Conservation (phyloP, 345 rosid genomes). For the Eucalyptus shirleyi region DNA sequence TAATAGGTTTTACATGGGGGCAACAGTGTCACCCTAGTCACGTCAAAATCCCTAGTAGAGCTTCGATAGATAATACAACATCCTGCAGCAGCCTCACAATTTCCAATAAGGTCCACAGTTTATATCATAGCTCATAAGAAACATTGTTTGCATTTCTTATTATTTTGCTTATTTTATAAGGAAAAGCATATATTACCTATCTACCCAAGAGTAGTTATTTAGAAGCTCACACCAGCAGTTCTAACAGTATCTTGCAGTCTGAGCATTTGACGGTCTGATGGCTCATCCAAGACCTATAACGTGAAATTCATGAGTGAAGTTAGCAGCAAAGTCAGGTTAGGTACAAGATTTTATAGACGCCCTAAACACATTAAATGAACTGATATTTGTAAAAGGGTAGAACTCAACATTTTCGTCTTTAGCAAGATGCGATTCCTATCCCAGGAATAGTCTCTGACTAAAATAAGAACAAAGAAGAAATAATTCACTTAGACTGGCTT, state of each 20-base stretch:
- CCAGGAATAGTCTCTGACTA: background rate
- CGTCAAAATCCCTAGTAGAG: too few relatives aligned
- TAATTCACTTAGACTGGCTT: background rate
- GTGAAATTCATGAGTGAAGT: background rate
- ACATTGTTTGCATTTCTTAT: too few relatives aligned
- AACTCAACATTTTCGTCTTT: background rate
- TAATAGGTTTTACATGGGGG: too few relatives aligned
- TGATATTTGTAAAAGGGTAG: background rate
- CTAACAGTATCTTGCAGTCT: constrained; percentile 24
- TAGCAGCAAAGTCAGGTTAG: background rate
- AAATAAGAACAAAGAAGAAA: background rate
- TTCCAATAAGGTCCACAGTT: too few relatives aligned
- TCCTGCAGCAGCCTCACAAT: too few relatives aligned
- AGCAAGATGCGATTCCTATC: background rate
- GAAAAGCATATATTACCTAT: too few relatives aligned
- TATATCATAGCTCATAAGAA: too few relatives aligned
- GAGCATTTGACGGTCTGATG: background rate
- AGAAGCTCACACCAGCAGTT: constrained; percentile 65
- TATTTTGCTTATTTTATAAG: too few relatives aligned
- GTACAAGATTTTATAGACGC: background rate
- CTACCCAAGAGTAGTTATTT: background rate
- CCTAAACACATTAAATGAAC: background rate
- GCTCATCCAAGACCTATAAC: constrained; percentile 47
- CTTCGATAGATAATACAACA: too few relatives aligned
- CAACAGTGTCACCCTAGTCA: too few relatives aligned